Base-by-base conservation (phyloP, 106 monocot species). In the Allium sativum region DNA sequence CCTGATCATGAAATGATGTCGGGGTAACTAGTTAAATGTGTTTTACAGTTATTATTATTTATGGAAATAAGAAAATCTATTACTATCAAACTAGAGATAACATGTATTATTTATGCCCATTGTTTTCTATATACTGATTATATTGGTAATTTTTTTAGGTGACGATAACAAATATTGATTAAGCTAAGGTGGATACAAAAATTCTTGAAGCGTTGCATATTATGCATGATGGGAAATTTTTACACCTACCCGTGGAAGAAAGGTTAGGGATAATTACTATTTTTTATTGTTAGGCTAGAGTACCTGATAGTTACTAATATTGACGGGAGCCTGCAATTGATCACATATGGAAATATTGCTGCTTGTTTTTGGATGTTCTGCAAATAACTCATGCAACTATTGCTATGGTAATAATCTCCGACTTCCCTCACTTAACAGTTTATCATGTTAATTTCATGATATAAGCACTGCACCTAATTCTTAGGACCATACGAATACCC, bases 171-270 rank as follows among this genome's bases (percentile, higher is more conserved):
- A 79, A 94, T 56, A 89, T 89, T 64, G 89, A 94, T 48, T 86
- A 78, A 79, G 93, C 81, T 41, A 74, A 85, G 31, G 19, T 83
- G 52, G 89, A 94, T 21, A 89, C 93, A 14, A 78, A 89, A 64
- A 89, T 94, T 68, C 89, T 94, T 74, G 89, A 94, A 64, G 89
- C 93, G 8, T 68, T 94, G 19, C 93, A 94, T 69, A 81, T 81
- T 21, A 85, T 94, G 93, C 93, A 89, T 68, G 93, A 94, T 65
- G 86, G 93, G 40, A 94, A 89, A 64, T 94, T 89, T 52, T 67
- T 89, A 56, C 93, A 89, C 68, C 81, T 94, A 61, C 93, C 93
- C 13, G 89, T 94, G 78, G 6, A 81, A 83, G 76, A 66, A 70
- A 18, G 85, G 93, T 83, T 69, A 72, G 52, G 16, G 42, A 42